Conservation (phyloP, 768 basidiomycete species). For the Boletus speciosus region DNA sequence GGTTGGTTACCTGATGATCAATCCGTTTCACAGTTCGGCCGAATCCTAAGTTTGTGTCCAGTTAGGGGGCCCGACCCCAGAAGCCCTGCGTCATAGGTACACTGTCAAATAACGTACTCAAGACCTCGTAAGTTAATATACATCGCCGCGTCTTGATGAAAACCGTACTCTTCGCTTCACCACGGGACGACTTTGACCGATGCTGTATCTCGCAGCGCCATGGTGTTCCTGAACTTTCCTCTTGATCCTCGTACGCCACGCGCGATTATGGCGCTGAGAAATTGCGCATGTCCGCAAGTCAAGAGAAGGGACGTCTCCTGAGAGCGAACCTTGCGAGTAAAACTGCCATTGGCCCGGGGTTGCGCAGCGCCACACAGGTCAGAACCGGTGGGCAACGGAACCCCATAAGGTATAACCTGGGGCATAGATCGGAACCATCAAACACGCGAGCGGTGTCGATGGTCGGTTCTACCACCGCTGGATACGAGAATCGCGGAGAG, state of each 20-base stretch:
- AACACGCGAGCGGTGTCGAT: neutral
- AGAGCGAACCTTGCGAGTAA: neutral
- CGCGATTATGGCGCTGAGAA: neutral
- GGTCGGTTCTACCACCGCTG: neutral
- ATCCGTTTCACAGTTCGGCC: constrained; percentile 7
- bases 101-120: neutral
- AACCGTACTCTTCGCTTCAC: too few relatives aligned
- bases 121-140: too few relatives aligned
- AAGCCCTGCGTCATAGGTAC: too few relatives aligned
- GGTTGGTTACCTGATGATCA: neutral
- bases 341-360: constrained; percentile 14
- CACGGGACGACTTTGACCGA: neutral
- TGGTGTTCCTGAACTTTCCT: too few relatives aligned
- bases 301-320: neutral
- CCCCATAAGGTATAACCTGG: neutral
- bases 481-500: neutral
- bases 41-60: neutral
- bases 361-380: constrained; percentile 2
- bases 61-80: too few relatives aligned
- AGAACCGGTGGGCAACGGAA: too few relatives aligned
- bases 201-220: too few relatives aligned
- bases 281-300: neutral
- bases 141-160: too few relatives aligned
- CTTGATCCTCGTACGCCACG: neutral
- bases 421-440: neutral